Conservation (phyloP, 176 grass and related monocot genomes). For the Phyllostachys edulis region DNA sequence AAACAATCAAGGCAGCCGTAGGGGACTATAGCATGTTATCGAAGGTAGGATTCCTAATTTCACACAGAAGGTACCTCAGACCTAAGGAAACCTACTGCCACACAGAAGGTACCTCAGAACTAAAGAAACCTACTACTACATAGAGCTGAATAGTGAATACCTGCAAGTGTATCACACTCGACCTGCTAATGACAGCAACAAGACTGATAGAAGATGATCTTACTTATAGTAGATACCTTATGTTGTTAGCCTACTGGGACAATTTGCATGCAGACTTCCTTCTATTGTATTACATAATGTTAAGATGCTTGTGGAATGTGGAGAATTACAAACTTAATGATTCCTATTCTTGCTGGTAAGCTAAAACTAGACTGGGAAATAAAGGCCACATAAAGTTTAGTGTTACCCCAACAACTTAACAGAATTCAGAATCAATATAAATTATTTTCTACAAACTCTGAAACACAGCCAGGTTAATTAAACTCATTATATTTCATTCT, state of each 20-base stretch:
- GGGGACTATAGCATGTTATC: neutral
- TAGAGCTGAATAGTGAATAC: neutral
- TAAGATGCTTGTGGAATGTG: neutral
- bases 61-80: neutral
- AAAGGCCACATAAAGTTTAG: neutral
- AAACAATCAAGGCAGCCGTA: neutral
- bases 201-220: neutral
- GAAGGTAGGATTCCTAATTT: neutral
- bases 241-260: neutral
- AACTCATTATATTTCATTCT: neutral
- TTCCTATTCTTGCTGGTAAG: conserved; percentile 5
- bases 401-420: neutral
- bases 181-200: neutral
- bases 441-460: neutral
- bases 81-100: conserved; percentile 1
- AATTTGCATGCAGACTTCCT: neutral
- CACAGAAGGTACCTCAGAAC: neutral
- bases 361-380: neutral
- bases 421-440: neutral
- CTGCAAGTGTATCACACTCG: neutral
- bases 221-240: neutral
- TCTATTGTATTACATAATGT: neutral
- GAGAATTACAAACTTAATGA: neutral
- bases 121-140: neutral
- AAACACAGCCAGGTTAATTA: neutral